phyloP scores from a whole-genome alignment of 2,329 filamentous ascomycete genomes.

The Diaporthe amygdali region DNA sequence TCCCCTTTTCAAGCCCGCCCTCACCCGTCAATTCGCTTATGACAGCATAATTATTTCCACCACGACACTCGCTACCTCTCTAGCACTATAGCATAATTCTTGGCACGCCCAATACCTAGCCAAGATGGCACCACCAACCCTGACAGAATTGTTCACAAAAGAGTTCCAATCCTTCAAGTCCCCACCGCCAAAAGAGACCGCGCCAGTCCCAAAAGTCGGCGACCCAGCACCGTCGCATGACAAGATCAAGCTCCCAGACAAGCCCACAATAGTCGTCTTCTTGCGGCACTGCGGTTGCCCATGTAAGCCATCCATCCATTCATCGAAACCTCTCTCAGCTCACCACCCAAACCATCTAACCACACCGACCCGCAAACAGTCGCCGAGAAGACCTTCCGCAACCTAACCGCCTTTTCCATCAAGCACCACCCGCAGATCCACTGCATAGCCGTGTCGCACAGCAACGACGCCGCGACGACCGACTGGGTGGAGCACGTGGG shows the following conservation, averaged over 20 bases:
- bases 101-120: neutral
- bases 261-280: constrained; percentile 69
- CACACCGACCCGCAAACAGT: constrained; percentile 47
- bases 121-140: neutral
- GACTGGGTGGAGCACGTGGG: constrained; percentile 62
- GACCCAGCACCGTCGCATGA: constrained; percentile 59
- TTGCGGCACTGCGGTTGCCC: constrained; percentile 77
- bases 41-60: neutral
- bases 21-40: neutral
- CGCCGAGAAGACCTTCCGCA: constrained; percentile 69
- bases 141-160: constrained; percentile 15
- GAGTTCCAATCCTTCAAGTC: constrained; percentile 25
- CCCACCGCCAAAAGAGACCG: constrained; percentile 43
- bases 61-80: neutral
- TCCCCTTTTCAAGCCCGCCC: neutral
- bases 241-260: constrained; percentile 55
- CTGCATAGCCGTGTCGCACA: constrained; percentile 70
- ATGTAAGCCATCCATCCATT: constrained; percentile 53
- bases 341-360: neutral
- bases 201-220: constrained; percentile 56
- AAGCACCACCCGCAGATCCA: constrained; percentile 52
- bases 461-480: constrained; percentile 55
- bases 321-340: neutral
- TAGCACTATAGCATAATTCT: neutral
- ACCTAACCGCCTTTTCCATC: constrained; percentile 57